Evolutionary conservation across 305 asterid species (phyloP).

Genomic region (Rubia peregrina): DNA sequence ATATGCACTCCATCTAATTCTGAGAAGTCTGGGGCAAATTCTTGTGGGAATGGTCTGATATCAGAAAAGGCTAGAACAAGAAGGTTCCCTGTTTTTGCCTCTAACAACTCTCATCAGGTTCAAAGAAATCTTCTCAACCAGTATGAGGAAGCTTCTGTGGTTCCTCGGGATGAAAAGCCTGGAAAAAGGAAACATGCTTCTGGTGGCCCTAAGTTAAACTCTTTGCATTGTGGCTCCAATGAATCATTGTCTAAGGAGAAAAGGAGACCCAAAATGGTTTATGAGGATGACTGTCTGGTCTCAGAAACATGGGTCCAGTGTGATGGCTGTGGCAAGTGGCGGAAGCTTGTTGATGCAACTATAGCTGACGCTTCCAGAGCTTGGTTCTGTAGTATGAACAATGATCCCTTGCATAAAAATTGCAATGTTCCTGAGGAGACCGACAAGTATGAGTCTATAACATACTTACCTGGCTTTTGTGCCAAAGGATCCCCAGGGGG

Average conservation of each 20-base stretch:
- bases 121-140: slow-evolving; percentile 62
- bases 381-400: slow-evolving; percentile 97
- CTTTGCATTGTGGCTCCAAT: slow-evolving; percentile 23
- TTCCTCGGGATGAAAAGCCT: slow-evolving; percentile 20
- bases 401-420: slow-evolving; percentile 54
- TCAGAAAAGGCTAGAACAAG: slow-evolving; percentile 30
- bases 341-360: slow-evolving; percentile 52
- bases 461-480: slow-evolving; percentile 71
- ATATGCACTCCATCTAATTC: slow-evolving; percentile 26
- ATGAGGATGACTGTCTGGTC: slow-evolving; percentile 28
- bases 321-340: slow-evolving; percentile 97
- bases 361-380: slow-evolving; percentile 45
- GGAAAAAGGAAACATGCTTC: slow-evolving; percentile 37
- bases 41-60: slow-evolving; percentile 18
- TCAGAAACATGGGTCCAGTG: slow-evolving; percentile 92
- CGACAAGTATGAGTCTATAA: slow-evolving; percentile 58
- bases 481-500: slow-evolving; percentile 62
- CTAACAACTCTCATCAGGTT: slow-evolving; percentile 33
- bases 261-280: slow-evolving; percentile 33
- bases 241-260: slow-evolving; percentile 29
- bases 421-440: slow-evolving; percentile 82
- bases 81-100: slow-evolving; percentile 22
- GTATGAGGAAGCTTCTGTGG: slow-evolving; percentile 35
- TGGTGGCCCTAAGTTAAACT: slow-evolving; percentile 21
- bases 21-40: slow-evolving; percentile 27